A percentile compares a stretch with the other conserved stretches of the same genome.
Evolutionary conservation across 495 filamentous ascomycete genomes (phyloP).

Genomic region (Penicillium fimorum): DNA sequence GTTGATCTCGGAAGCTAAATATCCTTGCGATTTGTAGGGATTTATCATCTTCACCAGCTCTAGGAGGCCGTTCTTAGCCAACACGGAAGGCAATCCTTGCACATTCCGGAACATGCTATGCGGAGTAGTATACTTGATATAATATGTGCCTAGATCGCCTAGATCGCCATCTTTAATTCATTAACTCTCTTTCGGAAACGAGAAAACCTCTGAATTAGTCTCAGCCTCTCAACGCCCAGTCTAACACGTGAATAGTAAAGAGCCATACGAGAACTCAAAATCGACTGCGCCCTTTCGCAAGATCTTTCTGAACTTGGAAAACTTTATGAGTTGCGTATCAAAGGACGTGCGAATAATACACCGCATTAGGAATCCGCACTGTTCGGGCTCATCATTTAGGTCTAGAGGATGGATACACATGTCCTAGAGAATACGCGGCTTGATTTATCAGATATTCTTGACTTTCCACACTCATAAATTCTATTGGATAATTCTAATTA

Average conservation of each 20-base stretch:
- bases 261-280: neutral
- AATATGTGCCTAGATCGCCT: neutral
- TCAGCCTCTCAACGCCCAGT: neutral
- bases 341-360: neutral
- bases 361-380: slow-evolving; percentile 1
- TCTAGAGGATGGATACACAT: slow-evolving; percentile 3
- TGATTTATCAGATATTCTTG: neutral
- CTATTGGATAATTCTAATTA: neutral
- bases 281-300: slow-evolving; percentile 1
- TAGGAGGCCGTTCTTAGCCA: neutral
- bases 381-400: neutral
- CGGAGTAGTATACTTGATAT: neutral
- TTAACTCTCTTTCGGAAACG: neutral
- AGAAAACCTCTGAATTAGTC: neutral
- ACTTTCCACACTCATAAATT: neutral
- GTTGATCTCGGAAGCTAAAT: neutral
- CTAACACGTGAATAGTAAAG: neutral
- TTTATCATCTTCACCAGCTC: neutral
- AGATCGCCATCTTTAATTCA: neutral
- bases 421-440: neutral
- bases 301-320: slow-evolving; percentile 1
- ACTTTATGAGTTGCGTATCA: neutral
- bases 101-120: neutral
- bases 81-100: neutral
- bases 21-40: neutral